Percentiles rank a stretch among this genome's conserved stretches.
phyloP scores from a whole-genome alignment of 306 rosid genomes.

The Casuarina cunninghamiana region DNA sequence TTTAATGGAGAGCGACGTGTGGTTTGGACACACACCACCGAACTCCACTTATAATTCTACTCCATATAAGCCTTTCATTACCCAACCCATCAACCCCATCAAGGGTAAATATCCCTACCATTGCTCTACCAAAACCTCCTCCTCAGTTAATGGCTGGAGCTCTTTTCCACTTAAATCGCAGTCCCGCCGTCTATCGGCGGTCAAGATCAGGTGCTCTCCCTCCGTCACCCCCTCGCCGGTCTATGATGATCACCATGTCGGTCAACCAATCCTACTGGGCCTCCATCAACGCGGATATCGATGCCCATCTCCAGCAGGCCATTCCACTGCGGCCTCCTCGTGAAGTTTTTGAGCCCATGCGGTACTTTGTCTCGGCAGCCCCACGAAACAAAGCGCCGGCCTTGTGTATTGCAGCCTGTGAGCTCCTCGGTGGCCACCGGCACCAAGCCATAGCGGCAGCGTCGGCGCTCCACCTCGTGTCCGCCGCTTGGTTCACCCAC shows the following conservation, averaged over 20 bases:
- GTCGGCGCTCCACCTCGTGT: conserved; percentile 49
- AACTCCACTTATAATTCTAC: too few relatives aligned
- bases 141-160: conserved; percentile 31
- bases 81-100: neutral
- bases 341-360: conserved; percentile 66
- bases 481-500: conserved; percentile 35
- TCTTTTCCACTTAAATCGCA: conserved; percentile 8
- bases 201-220: conserved; percentile 12
- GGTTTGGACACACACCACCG: too few relatives aligned
- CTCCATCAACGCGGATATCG: conserved; percentile 50
- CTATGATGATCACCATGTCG: conserved; percentile 24
- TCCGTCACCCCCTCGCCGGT: conserved; percentile 12
- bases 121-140: neutral
- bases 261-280: conserved; percentile 33
- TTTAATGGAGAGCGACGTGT: too few relatives aligned
- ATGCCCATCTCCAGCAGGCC: conserved; percentile 50
- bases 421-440: conserved; percentile 56
- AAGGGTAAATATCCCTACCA: too few relatives aligned
- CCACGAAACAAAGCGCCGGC: conserved; percentile 59
- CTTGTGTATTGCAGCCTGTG: conserved; percentile 67
- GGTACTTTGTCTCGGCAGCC: conserved; percentile 37
- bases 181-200: conserved; percentile 15
- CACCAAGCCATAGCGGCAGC: conserved; percentile 64
- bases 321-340: conserved; percentile 53
- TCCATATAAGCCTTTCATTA: too few relatives aligned